Conservation (phyloP, 768 basidiomycete species). For the Russula sp. region DNA sequence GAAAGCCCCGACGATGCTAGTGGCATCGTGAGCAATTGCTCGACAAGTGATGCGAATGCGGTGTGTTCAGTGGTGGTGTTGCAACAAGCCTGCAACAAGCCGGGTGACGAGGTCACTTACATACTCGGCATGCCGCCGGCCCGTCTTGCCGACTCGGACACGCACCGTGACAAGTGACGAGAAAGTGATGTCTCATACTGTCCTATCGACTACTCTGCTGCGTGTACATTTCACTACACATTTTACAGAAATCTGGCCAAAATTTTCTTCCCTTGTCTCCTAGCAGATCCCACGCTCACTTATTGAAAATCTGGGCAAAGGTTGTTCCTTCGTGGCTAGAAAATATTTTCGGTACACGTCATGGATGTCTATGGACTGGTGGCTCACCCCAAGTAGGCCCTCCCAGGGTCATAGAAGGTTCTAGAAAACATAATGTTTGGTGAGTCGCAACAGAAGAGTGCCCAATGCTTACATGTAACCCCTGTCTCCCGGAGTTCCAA, state of each 20-base stretch:
- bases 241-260: background rate
- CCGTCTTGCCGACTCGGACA: too few species aligned
- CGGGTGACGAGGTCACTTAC: background rate
- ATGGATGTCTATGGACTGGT: background rate
- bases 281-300: background rate
- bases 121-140: background rate
- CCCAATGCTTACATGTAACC: constrained; percentile 54
- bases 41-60: background rate
- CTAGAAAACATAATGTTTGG: constrained; percentile 31
- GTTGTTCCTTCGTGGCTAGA: constrained; percentile 46
- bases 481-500: constrained; percentile 49
- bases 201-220: too few species aligned
- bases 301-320: constrained; percentile 44
- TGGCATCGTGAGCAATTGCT: constrained; percentile 33
- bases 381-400: constrained; percentile 47
- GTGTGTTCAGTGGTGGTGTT: background rate
- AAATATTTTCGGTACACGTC: background rate
- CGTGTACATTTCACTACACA: background rate
- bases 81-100: background rate
- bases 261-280: background rate
- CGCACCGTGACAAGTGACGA: too few species aligned
- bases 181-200: too few species aligned
- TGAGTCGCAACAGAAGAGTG: background rate
- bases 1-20: constrained; percentile 36
- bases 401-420: constrained; percentile 53